Base-by-base conservation (phyloP, 805 yeast genomes). In the Candida ponderosae region DNA sequence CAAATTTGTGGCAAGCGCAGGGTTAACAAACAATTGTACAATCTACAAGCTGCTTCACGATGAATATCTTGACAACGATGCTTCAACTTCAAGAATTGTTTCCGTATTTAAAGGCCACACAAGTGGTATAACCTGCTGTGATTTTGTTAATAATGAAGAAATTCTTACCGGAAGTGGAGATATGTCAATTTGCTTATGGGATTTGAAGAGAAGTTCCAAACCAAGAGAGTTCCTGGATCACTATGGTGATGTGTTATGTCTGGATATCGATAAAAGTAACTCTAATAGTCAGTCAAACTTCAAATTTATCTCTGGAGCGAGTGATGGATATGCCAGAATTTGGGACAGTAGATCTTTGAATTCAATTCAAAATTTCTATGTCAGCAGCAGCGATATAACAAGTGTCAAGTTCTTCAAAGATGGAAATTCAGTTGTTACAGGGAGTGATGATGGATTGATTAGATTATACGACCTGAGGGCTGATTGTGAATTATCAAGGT, bases 101-200 rank as follows among this genome's bases (percentile, higher is more conserved):
- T 64, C 79, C 5, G 66, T 77, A 3, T 72, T 84, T 53, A 80
- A 82, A 53, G 93, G 93, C 1, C 96, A 89, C 58, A 69, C 76
- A 7, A 90, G 93, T 33, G 89, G 87, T 53, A 74, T 89, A 5
- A 77, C 90, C 0, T 86, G 79, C 45, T 68, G 84, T 43, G 79
- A 75, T 33, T 89, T 87, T 51, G 39, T 81, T n/a, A 64, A 66
- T 38, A 72, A 80, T 42, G 58, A 68, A 5, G 65, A 64, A 21
- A 54, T 86, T 0, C 50, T 87, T 15, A 83, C 95, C 0, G 71
- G 81, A 1, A 79, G 89, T 30, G 96, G 95, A 4, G 97, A 88
- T 56, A 74, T 79, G 79, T 76, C 90, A 1, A 73, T 86, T 49
- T 70, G 72, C 1, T 54, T 79, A 36, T 89, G 96, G 96, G 95